Evolutionary conservation across 495 filamentous ascomycete genomes (phyloP).

Genomic region (Immersiella caudata): DNA sequence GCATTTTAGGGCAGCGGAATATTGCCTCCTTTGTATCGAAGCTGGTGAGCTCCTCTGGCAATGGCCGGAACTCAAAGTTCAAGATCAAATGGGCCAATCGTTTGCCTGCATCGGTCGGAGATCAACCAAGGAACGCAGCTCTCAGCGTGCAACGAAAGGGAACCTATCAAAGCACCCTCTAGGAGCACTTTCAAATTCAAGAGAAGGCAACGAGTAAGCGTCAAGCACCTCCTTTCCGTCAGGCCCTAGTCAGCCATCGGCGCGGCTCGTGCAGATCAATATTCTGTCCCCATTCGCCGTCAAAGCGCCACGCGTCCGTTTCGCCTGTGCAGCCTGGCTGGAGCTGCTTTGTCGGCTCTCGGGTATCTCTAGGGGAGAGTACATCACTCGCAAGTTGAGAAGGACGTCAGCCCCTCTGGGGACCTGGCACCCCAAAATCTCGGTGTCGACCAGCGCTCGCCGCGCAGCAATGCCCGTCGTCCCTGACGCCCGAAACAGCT

Average conservation of each 20-base stretch:
- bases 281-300: slow-evolving; percentile 23
- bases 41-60: slow-evolving; percentile 27
- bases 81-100: slow-evolving; percentile 31
- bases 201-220: slow-evolving; percentile 25
- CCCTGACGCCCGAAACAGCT: slow-evolving; percentile 35
- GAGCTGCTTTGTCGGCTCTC: slow-evolving; percentile 24
- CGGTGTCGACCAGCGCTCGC: slow-evolving; percentile 36
- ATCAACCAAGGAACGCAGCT: slow-evolving; percentile 6
- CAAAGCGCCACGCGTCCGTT: slow-evolving; percentile 23
- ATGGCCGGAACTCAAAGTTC: slow-evolving; percentile 35
- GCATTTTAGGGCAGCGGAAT: slow-evolving; percentile 18
- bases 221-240: slow-evolving; percentile 32
- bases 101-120: slow-evolving; percentile 21
- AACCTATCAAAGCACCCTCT: slow-evolving; percentile 34
- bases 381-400: slow-evolving; percentile 22
- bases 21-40: slow-evolving; percentile 17
- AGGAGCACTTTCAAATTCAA: slow-evolving; percentile 31
- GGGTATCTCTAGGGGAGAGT: slow-evolving; percentile 16
- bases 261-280: slow-evolving; percentile 33
- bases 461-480: slow-evolving; percentile 31
- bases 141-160: too few relatives aligned
- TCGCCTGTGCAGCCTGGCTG: slow-evolving; percentile 27
- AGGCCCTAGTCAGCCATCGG: slow-evolving; percentile 37
- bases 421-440: slow-evolving; percentile 36
- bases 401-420: slow-evolving; percentile 40